A percentile compares a stretch with the other conserved stretches of the same genome.
Evolutionary conservation across 148 eudicot species (phyloP).

Genomic region (Rhododendron vialii): DNA sequence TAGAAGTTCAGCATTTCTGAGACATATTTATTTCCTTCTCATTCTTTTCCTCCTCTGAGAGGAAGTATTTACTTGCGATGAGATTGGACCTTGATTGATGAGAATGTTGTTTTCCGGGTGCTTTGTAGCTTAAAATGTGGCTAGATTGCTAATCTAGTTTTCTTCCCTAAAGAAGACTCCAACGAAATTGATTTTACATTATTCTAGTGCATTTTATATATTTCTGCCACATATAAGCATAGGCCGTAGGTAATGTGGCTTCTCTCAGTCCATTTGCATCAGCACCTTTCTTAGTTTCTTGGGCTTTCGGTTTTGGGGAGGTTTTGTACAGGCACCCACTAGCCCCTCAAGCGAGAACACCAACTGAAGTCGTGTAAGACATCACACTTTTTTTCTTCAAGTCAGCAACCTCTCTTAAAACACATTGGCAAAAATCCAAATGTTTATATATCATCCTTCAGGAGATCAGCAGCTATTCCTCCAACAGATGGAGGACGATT

Average conservation of each 20-base stretch:
- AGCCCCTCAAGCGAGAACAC: neutral
- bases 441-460: neutral
- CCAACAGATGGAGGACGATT: neutral
- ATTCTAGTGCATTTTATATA: neutral
- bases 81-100: neutral
- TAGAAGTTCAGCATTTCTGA: conserved; percentile 1
- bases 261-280: neutral
- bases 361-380: neutral
- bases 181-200: neutral
- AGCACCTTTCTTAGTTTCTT: neutral
- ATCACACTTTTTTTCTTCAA: neutral
- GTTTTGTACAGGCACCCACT: neutral
- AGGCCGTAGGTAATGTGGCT: neutral
- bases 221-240: neutral
- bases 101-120: neutral
- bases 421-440: neutral
- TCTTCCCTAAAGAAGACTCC: neutral
- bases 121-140: neutral
- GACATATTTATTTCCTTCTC: neutral
- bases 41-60: neutral
- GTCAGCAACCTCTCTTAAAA: neutral
- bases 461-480: neutral
- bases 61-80: neutral
- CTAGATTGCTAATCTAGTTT: neutral
- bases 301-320: neutral